Base-by-base conservation (phyloP, 768 basidiomycete genomes). In the Pulveroboletus ravenelii region DNA sequence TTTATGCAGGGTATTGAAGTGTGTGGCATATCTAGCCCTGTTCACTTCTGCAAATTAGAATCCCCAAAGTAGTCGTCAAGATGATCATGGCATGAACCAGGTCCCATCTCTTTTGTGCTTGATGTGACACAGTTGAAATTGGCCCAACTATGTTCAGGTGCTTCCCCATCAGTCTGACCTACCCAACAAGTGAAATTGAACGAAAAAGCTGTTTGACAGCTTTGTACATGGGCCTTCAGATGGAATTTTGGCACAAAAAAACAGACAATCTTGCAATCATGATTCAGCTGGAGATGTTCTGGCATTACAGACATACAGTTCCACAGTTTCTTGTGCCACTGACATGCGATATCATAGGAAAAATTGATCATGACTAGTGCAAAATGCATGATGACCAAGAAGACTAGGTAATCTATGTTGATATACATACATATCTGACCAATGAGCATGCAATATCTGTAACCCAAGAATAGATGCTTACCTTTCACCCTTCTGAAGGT, bases 401-500 rank as follows among this genome's bases (percentile, higher is more conserved):
- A 31, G 10, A 31, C 31, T 3, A 31, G 31, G 10, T 31, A 31
- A 12, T 31, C 10, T 8, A 31, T 31, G 12, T 31, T 31, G 12
- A 31, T 12, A 12, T 31, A 31, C 3, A n/a, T n/a, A n/a, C n/a
- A n/a, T n/a, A n/a, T n/a, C 31, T 31, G 0, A 32, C 25, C 5
- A 41, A 27, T 41, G 2, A 41, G n/a, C 9, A 10, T 27, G 25
- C 14, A 3, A 27, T 27, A 41, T 0, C 39, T 3, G 5, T 2
- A 31, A 10, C 9, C 10, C 38, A 39, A 39, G 20, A n/a, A 20
- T 10, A 25, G 0, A 29, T 43, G 4, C 20, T 27, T 2, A 50
- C 43, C 15, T 40, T 30, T 53, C 40, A 2, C 39, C 39, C 3
- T 30, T 45, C 4, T 53, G 52, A n/a, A 53, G 42, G 7, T 53